A percentile compares a stretch with the other conserved stretches of the same genome.
Evolutionary conservation across 1,139 yeast genomes (phyloP).

Genomic region (Arxiozyma slooffiae): DNA sequence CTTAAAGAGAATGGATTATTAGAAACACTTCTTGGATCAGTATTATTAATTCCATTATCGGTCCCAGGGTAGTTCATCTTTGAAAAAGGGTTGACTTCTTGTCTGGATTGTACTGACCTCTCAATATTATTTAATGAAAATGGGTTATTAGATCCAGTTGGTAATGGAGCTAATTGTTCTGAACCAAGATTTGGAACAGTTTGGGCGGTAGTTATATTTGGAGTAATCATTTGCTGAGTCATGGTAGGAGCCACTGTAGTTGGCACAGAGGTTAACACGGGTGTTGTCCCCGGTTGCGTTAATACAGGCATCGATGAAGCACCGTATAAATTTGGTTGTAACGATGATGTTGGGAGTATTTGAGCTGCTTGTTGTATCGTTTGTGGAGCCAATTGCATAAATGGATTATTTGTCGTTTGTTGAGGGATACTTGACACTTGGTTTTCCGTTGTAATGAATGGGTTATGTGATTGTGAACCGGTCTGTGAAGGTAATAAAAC

Average conservation of each 20-base stretch:
- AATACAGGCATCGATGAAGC: not conserved
- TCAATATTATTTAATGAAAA: conserved; percentile 3
- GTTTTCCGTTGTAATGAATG: conserved; percentile 5
- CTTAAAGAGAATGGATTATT: conserved; percentile 2
- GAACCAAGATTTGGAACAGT: not conserved
- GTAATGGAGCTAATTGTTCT: not conserved
- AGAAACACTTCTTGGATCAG: conserved; percentile 49
- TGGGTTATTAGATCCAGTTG: conserved; percentile 6
- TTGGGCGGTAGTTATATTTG: not conserved
- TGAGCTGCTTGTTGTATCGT: conserved; percentile 13
- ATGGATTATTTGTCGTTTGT: conserved; percentile 8
- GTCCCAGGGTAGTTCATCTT: not conserved
- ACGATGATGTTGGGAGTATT: not conserved
- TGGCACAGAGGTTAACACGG: not conserved
- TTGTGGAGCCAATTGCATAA: conserved; percentile 3
- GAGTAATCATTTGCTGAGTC: not conserved
- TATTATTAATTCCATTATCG: conserved; percentile 59
- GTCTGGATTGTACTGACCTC: not conserved
- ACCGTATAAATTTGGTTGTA: not conserved
- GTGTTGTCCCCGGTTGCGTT: not conserved
- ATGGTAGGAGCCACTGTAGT: not conserved
- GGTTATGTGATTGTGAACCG: conserved; percentile 7
- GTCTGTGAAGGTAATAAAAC: conserved; percentile 17
- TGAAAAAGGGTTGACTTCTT: conserved; percentile 6
- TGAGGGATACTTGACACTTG: conserved; percentile 3